Conservation (phyloP, 2,329 filamentous ascomycete genomes). For the Colletotrichum sp. region DNA sequence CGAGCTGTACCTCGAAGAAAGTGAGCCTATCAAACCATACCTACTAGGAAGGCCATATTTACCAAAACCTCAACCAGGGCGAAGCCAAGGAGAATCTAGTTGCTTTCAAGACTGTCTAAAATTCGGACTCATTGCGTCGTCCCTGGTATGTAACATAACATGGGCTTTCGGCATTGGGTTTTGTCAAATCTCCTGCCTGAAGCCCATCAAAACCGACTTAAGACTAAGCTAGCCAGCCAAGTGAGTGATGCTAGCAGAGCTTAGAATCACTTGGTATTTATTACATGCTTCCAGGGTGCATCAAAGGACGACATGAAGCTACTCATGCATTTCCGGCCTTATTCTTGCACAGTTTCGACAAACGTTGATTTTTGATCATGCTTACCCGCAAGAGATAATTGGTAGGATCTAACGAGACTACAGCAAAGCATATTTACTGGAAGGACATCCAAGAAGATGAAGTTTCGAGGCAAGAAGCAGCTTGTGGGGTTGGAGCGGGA, state of each 20-base stretch:
- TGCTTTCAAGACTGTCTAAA: neutral
- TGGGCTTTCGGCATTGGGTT: neutral
- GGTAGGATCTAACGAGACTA: neutral
- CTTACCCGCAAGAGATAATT: neutral
- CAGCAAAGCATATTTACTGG: neutral
- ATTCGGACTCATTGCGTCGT: neutral
- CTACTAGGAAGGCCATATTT: neutral
- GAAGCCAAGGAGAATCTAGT: neutral
- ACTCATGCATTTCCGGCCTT: neutral
- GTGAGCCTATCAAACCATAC: neutral
- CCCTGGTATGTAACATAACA: neutral
- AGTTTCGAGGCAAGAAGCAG: neutral
- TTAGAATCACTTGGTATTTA: neutral
- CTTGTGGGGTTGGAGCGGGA: neutral
- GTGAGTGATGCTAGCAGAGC: neutral
- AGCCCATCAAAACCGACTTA: neutral
- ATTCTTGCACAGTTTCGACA: neutral
- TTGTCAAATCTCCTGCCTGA: neutral
- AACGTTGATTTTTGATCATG: neutral
- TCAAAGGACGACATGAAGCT: neutral
- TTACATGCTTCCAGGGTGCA: neutral
- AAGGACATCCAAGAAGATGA: neutral
- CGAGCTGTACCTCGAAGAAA: conserved; percentile 4
- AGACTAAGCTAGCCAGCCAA: neutral
- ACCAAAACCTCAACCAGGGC: neutral